Evolutionary conservation across 768 basidiomycete genomes (phyloP), one percentile per base, ranked within the genome.

Genomic region (Boletus huronensis): DNA sequence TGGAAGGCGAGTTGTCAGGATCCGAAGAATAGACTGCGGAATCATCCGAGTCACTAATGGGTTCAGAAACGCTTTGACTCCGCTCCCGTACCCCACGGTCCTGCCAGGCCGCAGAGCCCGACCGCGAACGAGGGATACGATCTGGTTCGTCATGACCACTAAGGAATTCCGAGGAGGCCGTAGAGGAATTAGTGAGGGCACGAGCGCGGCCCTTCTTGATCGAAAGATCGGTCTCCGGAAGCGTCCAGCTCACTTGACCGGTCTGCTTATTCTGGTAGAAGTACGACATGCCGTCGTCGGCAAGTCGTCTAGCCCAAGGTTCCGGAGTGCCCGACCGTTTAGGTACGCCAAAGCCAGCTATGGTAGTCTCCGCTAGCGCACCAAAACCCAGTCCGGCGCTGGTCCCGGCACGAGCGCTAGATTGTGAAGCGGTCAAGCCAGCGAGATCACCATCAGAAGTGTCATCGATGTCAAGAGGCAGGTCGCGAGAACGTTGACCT

Each of bases 221-320:
- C 41, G 55, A 23, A 49, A 54, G 53, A 19, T 70, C 61, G 17
- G 58, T 56, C 53, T 84, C 83, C 38, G 89, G 90, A 32, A 80
- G 73, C 6, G 82, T 82, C 90, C 87, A 90, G 52, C 82, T 82
- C 16, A 85, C 75, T 49, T 81, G 73, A 14, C 87, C 87, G 55
- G 85, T 85, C 23, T 78, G 64, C 58, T 79, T 84, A 75, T 95
- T 94, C 68, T 79, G 68, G 69, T 89, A 94, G 64, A 82, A 91
- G 67, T 88, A 90, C 3, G 87, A 82, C 72, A 82, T 75, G 34
- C 90, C 90, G 61, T 94, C 92, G 63, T 93, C 90, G 23, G 87
- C 87, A 42, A 92, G 76, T 51, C 83, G 83, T 63, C 81, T 82
- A 21, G 85, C 74, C 93, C 93, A 96, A n/a, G 87, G 87, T 60